A percentile compares a stretch with the other conserved stretches of the same genome.
These are phyloP conservation scores for Dalbergia cochinchinensis DNA, from an alignment of 306 rosid species.

Conservation along the genomic window DNA sequence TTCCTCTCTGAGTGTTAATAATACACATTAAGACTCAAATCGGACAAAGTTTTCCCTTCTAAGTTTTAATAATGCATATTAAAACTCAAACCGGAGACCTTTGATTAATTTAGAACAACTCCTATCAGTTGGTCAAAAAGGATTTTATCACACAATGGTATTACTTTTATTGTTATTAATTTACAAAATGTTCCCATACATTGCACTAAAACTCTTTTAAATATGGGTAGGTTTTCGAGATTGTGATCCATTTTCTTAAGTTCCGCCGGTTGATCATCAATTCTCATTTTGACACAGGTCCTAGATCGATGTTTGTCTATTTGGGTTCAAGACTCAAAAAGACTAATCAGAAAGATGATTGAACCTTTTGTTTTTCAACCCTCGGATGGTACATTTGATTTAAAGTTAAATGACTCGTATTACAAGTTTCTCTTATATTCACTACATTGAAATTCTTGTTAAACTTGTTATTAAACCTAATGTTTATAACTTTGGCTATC, in stretches of 20 bases:
- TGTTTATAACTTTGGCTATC: slow-evolving; percentile 31
- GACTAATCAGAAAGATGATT: neutral
- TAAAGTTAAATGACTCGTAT: neutral
- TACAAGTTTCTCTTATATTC: slow-evolving; percentile 7
- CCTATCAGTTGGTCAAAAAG: no score
- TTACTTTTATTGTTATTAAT: slow-evolving; percentile 7
- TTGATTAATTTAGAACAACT: no score
- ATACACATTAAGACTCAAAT: no score
- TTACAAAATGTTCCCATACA: slow-evolving; percentile 30
- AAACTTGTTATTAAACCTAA: slow-evolving; percentile 20
- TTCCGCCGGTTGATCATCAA: slow-evolving; percentile 26
- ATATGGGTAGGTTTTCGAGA: slow-evolving; percentile 30
- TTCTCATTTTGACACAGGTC: neutral
- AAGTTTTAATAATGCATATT: no score
- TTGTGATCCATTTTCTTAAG: slow-evolving; percentile 32
- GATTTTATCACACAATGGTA: slow-evolving; percentile 20
- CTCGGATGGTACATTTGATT: neutral
- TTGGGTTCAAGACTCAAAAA: neutral
- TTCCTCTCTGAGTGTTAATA: no score
- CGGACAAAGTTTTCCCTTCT: no score
- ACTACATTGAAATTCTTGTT: slow-evolving; percentile 19
- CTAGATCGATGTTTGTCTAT: neutral
- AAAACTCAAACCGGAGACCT: no score
- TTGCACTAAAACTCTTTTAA: slow-evolving; percentile 30
- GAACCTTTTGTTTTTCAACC: neutral